Conservation (phyloP, 306 rosid genomes). For the Vicia villosa region DNA sequence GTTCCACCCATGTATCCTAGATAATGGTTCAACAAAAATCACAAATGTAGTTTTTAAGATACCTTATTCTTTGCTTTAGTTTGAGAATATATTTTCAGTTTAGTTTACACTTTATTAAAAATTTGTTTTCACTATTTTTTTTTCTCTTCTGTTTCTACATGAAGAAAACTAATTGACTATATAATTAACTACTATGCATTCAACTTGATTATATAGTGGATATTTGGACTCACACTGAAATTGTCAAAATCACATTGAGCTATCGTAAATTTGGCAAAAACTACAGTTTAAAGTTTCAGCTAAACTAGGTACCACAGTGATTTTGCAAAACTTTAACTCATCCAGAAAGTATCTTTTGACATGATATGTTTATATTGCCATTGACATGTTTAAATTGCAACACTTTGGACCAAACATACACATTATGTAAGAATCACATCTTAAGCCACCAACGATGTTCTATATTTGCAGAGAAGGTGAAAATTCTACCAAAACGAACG, state of each 20-base stretch:
- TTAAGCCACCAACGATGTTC: slow-evolving; percentile 13
- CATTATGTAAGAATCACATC: background rate
- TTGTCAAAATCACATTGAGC: background rate
- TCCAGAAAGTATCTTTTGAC: background rate
- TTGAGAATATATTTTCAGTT: background rate
- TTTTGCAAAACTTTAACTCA: background rate
- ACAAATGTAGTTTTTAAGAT: slow-evolving; percentile 13
- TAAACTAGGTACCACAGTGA: background rate
- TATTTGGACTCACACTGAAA: background rate
- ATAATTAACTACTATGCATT: no score
- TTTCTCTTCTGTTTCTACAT: no score
- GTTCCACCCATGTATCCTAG: slow-evolving; percentile 2
- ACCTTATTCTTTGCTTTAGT: background rate
- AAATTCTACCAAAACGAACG: slow-evolving; percentile 44
- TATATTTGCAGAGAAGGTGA: slow-evolving; percentile 63
- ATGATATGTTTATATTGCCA: no score
- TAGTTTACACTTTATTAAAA: no score
- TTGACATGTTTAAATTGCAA: background rate
- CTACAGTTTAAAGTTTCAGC: background rate
- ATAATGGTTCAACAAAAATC: slow-evolving; percentile 8
- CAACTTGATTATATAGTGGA: background rate
- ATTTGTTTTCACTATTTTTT: no score
- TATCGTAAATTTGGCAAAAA: background rate
- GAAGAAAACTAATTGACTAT: no score
- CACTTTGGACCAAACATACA: background rate